Percentiles rank a stretch among this genome's conserved stretches.
Conservation (phyloP, 1,139 yeast genomes). For the Suhomyces wounanorum region DNA sequence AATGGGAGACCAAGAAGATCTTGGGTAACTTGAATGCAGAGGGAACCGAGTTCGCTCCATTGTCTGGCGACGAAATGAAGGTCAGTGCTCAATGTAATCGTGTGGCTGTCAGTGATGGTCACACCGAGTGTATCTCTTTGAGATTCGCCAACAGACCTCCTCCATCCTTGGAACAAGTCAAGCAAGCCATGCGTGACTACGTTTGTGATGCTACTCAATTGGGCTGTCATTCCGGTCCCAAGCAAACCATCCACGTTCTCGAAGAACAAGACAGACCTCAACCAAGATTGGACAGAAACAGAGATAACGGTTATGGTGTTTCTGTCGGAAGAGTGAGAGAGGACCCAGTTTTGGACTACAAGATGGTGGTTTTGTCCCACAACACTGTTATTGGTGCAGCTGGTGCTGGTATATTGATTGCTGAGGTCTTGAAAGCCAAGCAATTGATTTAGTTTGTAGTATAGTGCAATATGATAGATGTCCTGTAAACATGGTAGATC, state of each 20-base stretch:
- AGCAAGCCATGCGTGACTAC: conserved; percentile 68
- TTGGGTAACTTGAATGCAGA: conserved; percentile 63
- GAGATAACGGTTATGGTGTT: conserved; percentile 93
- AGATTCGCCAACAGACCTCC: conserved; percentile 80
- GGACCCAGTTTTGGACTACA: conserved; percentile 89
- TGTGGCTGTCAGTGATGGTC: conserved; percentile 97
- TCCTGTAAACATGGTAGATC: neutral
- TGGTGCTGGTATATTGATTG: conserved; percentile 97
- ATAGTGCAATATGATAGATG: neutral
- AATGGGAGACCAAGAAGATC: conserved; percentile 97
- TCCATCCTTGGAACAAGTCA: conserved; percentile 81
- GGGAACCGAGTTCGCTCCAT: conserved; percentile 58
- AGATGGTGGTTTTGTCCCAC: conserved; percentile 95
- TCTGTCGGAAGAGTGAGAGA: conserved; percentile 93
- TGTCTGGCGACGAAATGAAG: conserved; percentile 70
- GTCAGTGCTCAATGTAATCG: conserved; percentile 97
- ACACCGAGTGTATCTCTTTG: conserved; percentile 90
- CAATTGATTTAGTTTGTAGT: conserved; percentile 53
- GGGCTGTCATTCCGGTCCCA: conserved; percentile 90
- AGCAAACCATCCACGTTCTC: conserved; percentile 84
- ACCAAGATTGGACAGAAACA: conserved; percentile 94
- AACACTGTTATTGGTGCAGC: conserved; percentile 99
- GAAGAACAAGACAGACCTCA: conserved; percentile 96
- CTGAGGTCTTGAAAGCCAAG: conserved; percentile 83
- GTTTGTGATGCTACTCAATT: conserved; percentile 79